Evolutionary conservation across 371 early-diverging fungal genomes (phyloP).

Genomic region (Blakeslea trispora): DNA sequence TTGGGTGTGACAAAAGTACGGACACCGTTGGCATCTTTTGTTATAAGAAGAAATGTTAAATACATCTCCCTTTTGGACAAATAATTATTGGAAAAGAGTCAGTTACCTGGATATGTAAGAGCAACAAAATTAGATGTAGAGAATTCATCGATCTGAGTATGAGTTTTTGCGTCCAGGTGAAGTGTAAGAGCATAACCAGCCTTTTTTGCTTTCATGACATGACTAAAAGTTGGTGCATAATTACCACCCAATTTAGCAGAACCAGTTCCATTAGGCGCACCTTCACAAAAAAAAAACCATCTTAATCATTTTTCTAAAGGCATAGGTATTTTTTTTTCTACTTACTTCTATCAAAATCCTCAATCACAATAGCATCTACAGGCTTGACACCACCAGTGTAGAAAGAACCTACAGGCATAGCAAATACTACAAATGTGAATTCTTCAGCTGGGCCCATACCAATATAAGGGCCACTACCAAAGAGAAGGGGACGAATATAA

Average conservation of each 20-base stretch:
- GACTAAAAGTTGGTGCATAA: slow-evolving; percentile 68
- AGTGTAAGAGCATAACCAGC: slow-evolving; percentile 72
- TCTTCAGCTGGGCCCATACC: slow-evolving; percentile 71
- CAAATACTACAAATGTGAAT: slow-evolving; percentile 72
- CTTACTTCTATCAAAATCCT: slow-evolving; percentile 74
- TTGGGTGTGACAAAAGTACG: slow-evolving; percentile 74
- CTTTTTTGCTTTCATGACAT: slow-evolving; percentile 63
- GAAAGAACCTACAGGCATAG: slow-evolving; percentile 71
- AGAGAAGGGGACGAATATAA: slow-evolving; percentile 71
- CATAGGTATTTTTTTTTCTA: background rate
- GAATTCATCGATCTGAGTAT: slow-evolving; percentile 76
- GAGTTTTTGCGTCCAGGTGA: slow-evolving; percentile 72
- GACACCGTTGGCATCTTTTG: slow-evolving; percentile 45
- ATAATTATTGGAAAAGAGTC: too few relatives aligned
- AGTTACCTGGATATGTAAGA: slow-evolving; percentile 51
- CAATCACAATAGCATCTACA: slow-evolving; percentile 68
- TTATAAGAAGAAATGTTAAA: background rate
- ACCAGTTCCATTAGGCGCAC: slow-evolving; percentile 66
- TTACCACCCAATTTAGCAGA: slow-evolving; percentile 78
- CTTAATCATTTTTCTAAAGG: too few relatives aligned
- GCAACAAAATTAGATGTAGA: slow-evolving; percentile 85
- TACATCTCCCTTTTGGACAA: too few relatives aligned
- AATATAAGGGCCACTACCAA: slow-evolving; percentile 73
- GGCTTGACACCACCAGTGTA: slow-evolving; percentile 73
- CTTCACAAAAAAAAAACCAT: slow-evolving; percentile 19